phyloP scores from a whole-genome alignment of 1,139 yeast species.

The Zygoascus hellenicus region DNA sequence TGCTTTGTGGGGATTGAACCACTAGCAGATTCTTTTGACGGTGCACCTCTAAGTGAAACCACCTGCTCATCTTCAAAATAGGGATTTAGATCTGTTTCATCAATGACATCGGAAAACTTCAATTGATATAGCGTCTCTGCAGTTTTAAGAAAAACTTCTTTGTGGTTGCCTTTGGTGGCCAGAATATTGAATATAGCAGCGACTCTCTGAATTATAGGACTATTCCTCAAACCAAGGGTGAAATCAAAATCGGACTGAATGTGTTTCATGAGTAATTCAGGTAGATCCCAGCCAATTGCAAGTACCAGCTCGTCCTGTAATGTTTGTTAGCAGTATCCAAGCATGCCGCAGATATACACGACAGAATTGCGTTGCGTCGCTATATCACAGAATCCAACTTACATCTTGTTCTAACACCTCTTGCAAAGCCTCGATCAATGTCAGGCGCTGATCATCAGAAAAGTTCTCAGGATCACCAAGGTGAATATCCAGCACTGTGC shows the following conservation, averaged over 20 bases:
- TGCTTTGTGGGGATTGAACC: not conserved
- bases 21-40: not conserved
- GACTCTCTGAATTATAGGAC: constrained; percentile 29
- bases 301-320: constrained; percentile 42
- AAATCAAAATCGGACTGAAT: constrained; percentile 24
- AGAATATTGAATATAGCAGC: constrained; percentile 53
- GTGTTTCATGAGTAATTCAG: constrained; percentile 48
- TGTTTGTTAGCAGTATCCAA: not conserved
- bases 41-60: not conserved
- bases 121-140: constrained; percentile 53
- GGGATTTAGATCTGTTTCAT: no score
- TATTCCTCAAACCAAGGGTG: constrained; percentile 12
- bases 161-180: constrained; percentile 65
- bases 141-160: constrained; percentile 65
- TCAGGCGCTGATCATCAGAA: constrained; percentile 44
- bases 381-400: not conserved
- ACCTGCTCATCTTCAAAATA: no score
- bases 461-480: constrained; percentile 46
- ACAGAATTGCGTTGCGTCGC: not conserved
- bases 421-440: constrained; percentile 39
- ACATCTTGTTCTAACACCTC: constrained; percentile 36
- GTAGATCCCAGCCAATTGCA: constrained; percentile 88
- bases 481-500: constrained; percentile 63
- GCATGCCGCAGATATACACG: not conserved
- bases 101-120: constrained; percentile 12